Percentiles rank a stretch among this genome's conserved stretches.
Evolutionary conservation across 2,329 filamentous ascomycete species (phyloP).

Genomic region (Chrysoporthe austroafricana): DNA sequence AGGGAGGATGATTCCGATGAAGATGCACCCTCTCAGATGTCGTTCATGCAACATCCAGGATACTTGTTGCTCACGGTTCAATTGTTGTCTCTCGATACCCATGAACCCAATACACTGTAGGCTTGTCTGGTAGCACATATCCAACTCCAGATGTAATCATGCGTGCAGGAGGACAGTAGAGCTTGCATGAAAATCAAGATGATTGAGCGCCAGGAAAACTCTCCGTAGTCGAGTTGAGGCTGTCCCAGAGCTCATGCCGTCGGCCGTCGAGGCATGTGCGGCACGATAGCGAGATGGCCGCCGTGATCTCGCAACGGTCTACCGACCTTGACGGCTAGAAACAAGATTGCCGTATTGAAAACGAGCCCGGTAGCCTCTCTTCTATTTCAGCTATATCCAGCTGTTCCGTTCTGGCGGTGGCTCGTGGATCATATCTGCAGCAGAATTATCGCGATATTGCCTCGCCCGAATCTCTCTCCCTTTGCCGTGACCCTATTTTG

Average conservation of each 20-base stretch:
- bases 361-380: background rate
- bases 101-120: background rate
- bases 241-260: too few relatives aligned
- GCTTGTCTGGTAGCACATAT: background rate
- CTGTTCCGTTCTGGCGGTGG: background rate
- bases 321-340: too few relatives aligned
- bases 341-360: background rate
- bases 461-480: constrained; percentile 4
- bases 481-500: constrained; percentile 12
- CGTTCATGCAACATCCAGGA: too few relatives aligned
- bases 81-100: too few relatives aligned
- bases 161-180: background rate
- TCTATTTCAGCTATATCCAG: background rate
- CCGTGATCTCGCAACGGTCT: too few relatives aligned
- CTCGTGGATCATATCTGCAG: too few relatives aligned
- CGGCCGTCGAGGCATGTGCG: too few relatives aligned
- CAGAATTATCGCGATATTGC: background rate
- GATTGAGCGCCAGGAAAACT: too few relatives aligned
- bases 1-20: background rate
- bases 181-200: background rate
- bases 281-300: too few relatives aligned
- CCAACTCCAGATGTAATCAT: background rate
- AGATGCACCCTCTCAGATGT: background rate
- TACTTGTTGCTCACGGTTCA: too few relatives aligned
- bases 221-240: too few relatives aligned